Base-by-base conservation (phyloP, 768 basidiomycete genomes). In the Obba rivulosa region DNA sequence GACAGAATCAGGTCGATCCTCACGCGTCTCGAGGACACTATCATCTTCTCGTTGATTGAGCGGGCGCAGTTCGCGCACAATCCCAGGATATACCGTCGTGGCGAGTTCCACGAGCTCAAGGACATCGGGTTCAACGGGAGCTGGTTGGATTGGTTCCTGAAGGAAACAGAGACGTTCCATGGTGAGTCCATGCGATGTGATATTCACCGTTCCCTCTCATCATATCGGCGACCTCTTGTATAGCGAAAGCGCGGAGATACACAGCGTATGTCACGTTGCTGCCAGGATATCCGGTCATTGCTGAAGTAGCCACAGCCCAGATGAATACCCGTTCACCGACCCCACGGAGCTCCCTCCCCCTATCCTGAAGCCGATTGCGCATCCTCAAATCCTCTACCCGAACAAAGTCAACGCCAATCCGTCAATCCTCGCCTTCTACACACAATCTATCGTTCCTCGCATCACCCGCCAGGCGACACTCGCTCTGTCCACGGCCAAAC, bases 101-200 rank as follows among this genome's bases (percentile, higher is more conserved):
- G 83, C 20, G 83, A 78, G 1, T 90, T 98, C 69, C 66, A 81
- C 31, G 89, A 94, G 66, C 75, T 96, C 36, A 75, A 73, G 35
- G 76, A 82, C 35, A 65, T 81, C 25, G 85, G 83, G 0, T 94
- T 92, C 65, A 60, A 78, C 4, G 92, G 92, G 3, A 92, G 84
- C 53, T 98, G 93, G 94, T 74, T 99, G 3, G 89, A 97, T 51
- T 99, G 96, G 96, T 94, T 99, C 69, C 71, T 99, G 68, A 85
- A 85, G 58, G 95, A 98, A 69, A 98, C 76, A 0, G 96, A 99
- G 72, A 76, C 78, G 0, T 96, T 96, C 70, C 96, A 98, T 68
- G 92, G 96, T 92, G 51, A 54, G 87, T 70, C 17, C 24, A 41
- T 21, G 16, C 16, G 14, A n/a, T n/a, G 47, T 50, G 48, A 25